phyloP scores from a whole-genome alignment of 2,329 filamentous ascomycete genomes.

The Fusarium verticillioides region DNA sequence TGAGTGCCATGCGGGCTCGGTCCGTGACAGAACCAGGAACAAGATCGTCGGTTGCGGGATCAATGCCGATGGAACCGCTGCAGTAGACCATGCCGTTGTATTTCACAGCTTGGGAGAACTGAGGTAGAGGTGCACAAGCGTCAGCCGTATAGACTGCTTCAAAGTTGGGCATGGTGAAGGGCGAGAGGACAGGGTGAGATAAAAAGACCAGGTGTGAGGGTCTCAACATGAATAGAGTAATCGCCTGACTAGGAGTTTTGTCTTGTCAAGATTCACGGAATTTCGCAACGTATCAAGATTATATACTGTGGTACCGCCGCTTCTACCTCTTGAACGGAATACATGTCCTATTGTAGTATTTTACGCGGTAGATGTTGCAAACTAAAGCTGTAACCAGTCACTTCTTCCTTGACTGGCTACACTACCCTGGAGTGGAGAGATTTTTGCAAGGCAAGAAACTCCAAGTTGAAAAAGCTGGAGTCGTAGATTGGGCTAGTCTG shows the following conservation, averaged over 20 bases:
- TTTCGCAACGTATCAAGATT: not conserved
- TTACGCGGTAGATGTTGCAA: not conserved
- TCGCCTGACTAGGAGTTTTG: rapidly evolving
- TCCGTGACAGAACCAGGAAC: not conserved
- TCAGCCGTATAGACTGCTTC: not conserved
- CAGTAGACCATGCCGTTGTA: conserved; percentile 2
- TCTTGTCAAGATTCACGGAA: not conserved
- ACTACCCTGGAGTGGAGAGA: not conserved
- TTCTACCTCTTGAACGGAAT: too few relatives aligned
- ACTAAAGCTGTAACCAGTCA: not conserved
- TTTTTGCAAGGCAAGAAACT: not conserved
- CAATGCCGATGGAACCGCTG: not conserved
- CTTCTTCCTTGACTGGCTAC: rapidly evolving
- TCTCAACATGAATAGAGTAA: rapidly evolving
- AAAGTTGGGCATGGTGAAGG: not conserved
- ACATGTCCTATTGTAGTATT: rapidly evolving
- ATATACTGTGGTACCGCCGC: rapidly evolving
- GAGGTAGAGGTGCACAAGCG: not conserved
- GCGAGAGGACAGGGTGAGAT: rapidly evolving
- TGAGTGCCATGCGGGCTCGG: not conserved
- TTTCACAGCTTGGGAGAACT: conserved; percentile 2
- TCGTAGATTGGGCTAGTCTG: not conserved
- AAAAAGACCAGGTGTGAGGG: rapidly evolving
- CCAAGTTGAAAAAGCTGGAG: not conserved
- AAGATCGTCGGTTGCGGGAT: not conserved